phyloP scores from a whole-genome alignment of 2,329 filamentous ascomycete species.

The Verticillium alfalfae region DNA sequence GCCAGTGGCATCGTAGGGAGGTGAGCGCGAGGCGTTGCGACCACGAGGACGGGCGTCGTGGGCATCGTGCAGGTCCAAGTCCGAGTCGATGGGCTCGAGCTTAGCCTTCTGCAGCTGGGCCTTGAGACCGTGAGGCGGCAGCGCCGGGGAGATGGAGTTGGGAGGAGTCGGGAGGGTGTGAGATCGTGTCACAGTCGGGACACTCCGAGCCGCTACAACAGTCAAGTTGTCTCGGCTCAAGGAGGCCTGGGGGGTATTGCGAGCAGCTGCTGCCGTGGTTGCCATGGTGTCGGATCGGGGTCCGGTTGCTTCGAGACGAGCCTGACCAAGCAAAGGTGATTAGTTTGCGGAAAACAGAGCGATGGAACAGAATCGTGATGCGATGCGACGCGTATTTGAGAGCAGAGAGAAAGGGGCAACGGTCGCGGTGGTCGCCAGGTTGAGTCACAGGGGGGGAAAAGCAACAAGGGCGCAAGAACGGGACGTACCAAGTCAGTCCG shows the following conservation, averaged over 20 bases:
- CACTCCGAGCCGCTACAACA: conserved; percentile 64
- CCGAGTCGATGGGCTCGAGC: conserved; percentile 70
- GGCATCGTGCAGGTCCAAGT: conserved; percentile 76
- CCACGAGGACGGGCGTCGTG: conserved; percentile 33
- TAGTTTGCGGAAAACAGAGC: conserved; percentile 14
- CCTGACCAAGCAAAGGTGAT: conserved; percentile 26
- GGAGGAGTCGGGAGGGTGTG: conserved; percentile 80
- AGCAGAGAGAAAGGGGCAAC: not conserved
- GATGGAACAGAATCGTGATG: conserved; percentile 8
- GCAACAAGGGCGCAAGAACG: not conserved
- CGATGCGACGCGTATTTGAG: conserved; percentile 13
- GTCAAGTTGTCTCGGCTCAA: conserved; percentile 62
- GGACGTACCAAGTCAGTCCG: conserved; percentile 5
- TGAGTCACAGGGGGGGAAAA: conserved; percentile 10
- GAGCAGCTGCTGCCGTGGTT: conserved; percentile 61
- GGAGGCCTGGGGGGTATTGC: conserved; percentile 60
- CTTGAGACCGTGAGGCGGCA: conserved; percentile 76
- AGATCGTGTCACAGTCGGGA: conserved; percentile 55
- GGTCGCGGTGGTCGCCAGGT: conserved; percentile 5
- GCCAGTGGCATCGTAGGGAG: conserved; percentile 64
- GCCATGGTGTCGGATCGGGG: conserved; percentile 45
- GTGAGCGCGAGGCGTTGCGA: conserved; percentile 32
- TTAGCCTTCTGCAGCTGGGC: conserved; percentile 56
- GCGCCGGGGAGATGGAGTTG: conserved; percentile 86
- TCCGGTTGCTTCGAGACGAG: conserved; percentile 37